Conservation (phyloP, 1,284 basidiomycete genomes). For the Ceratorhiza oryzae-sativae region DNA sequence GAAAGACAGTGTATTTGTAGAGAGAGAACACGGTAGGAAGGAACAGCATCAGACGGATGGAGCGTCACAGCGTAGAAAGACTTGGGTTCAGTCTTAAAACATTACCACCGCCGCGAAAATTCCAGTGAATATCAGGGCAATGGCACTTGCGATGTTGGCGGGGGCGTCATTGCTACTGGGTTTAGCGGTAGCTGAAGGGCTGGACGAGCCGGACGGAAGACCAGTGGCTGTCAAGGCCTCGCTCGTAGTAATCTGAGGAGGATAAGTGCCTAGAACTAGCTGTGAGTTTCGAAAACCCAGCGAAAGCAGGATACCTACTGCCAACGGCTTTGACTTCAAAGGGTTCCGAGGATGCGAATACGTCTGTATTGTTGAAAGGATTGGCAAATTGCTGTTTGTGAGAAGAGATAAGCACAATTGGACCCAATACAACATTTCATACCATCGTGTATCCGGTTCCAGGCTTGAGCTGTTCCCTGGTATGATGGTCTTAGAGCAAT, state of each 20-base stretch:
- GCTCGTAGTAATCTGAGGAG: constrained; percentile 40
- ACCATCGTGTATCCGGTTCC: constrained; percentile 41
- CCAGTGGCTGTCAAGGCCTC: constrained; percentile 31
- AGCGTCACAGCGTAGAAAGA: neutral
- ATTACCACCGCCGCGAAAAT: neutral
- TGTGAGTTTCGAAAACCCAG: neutral
- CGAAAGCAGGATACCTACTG: constrained; percentile 32
- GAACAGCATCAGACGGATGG: neutral
- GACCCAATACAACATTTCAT: constrained; percentile 1
- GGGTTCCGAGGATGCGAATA: constrained; percentile 39
- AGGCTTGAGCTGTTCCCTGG: constrained; percentile 37
- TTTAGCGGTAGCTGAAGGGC: constrained; percentile 25
- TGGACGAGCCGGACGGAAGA: constrained; percentile 6
- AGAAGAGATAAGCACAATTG: neutral
- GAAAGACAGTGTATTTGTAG: constrained; percentile 25
- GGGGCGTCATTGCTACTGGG: constrained; percentile 17
- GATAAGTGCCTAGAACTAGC: constrained; percentile 37
- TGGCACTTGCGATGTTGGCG: neutral
- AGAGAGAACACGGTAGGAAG: constrained; percentile 13
- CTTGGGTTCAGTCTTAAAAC: neutral
- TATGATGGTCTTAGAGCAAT: constrained; percentile 42
- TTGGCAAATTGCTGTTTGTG: constrained; percentile 22
- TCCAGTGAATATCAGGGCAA: neutral
- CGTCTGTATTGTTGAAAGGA: constrained; percentile 21
- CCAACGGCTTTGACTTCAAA: constrained; percentile 44